phyloP scores from a whole-genome alignment of 495 filamentous ascomycete genomes.

The Jackrogersella minutella region DNA sequence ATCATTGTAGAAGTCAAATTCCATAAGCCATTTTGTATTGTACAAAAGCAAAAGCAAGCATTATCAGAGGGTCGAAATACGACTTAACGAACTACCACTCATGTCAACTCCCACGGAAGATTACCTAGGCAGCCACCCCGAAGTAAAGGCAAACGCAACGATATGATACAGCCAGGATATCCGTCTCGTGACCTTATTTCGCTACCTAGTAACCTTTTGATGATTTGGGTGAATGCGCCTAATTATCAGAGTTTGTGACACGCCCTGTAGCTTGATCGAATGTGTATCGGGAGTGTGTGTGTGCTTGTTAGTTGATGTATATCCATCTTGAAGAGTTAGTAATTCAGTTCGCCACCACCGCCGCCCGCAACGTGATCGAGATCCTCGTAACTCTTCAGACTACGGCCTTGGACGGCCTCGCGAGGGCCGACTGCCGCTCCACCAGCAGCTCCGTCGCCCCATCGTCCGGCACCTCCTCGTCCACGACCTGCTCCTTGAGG shows the following conservation, averaged over 20 bases:
- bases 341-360: constrained; percentile 69
- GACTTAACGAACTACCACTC: too few species aligned
- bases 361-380: constrained; percentile 77
- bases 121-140: too few species aligned
- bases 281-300: too few species aligned
- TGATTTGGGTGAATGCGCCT: background rate
- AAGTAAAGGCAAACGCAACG: background rate
- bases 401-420: constrained; percentile 88
- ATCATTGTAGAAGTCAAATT: background rate
- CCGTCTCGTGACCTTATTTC: background rate
- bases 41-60: background rate
- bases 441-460: constrained; percentile 70
- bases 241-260: background rate
- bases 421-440: constrained; percentile 77
- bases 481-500: constrained; percentile 51
- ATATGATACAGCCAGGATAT: constrained; percentile 1
- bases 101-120: too few species aligned
- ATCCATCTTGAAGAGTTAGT: constrained; percentile 48
- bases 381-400: constrained; percentile 95
- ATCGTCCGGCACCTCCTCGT: constrained; percentile 62
- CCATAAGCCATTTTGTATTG: constrained; percentile 1
- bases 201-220: background rate
- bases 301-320: too few species aligned
- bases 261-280: background rate
- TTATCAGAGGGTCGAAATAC: background rate